Evolutionary conservation across 805 yeast species (phyloP), one percentile per base, ranked within the genome.

Genomic region (Metschnikowia shivogae): DNA sequence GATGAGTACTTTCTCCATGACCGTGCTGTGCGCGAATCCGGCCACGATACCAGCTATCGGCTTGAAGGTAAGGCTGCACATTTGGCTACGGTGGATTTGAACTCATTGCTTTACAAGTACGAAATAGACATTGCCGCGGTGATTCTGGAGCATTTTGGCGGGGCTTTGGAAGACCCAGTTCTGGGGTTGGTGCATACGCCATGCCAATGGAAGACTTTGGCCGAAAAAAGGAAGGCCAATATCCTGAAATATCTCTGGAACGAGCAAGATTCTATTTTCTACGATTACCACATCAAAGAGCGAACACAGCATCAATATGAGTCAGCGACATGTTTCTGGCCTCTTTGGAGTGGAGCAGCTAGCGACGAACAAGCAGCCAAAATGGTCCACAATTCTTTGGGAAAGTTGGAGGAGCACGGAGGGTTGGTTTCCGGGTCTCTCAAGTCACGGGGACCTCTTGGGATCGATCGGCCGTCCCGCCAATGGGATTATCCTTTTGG

Each of bases 401-500:
- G 77, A 1, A 78, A 81, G 56, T 79, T 93, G 54, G 99, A 93
- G 65, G 86, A 79, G 62, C 74, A 76, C 48, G 98, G 99, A 20
- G 99, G 99, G 0, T 64, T 92, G 8, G 96, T 81, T 1, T 82
- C 96, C 0, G 95, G 97, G 32, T 84, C 96, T 0, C 74, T 79
- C 53, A 62, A 73, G 52, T 82, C 90, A 2, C 70, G 96, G 53
- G 95, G 96, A 33, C 78, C 74, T 22, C 67, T 87, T 31, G 79
- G 84, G 1, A 64, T 86, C 13, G 73, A 78, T 35, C 72, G 89
- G 57, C 97, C 95, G n/a, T 80, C 84, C 10, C 74, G 98, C 63
- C 99, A 92, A 67, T 92, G 99, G 99, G 99, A 92, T 63, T 93
- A 84, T 63, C 99, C 99, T 2, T 88, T 71, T 59, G 98, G 98